A percentile compares a stretch with the other conserved stretches of the same genome.
These are phyloP conservation scores for Leonotis leonurus DNA, from an alignment of 257 asterid genomes.

Conservation along the genomic window DNA sequence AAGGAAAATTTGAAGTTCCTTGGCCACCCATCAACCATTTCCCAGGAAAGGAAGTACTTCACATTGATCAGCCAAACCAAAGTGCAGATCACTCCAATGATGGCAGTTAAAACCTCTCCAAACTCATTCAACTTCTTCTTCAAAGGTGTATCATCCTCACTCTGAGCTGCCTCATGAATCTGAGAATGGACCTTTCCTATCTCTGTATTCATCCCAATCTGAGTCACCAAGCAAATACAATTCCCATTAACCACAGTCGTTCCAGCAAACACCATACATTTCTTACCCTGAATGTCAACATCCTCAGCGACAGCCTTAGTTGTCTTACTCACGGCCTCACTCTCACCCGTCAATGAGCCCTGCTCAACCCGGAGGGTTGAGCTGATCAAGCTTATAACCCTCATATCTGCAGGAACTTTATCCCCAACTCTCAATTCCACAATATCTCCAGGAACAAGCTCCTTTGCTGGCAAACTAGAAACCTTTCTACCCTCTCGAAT, in stretches of 20 bases:
- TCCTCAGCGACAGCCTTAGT: constrained; percentile 74
- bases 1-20: constrained; percentile 85
- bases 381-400: constrained; percentile 82
- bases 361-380: constrained; percentile 89
- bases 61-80: constrained; percentile 94
- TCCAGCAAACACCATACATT: constrained; percentile 96
- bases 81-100: constrained; percentile 76
- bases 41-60: constrained; percentile 96
- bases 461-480: constrained; percentile 70
- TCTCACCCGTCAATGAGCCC: constrained; percentile 97
- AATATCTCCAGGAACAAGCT: constrained; percentile 96
- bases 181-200: constrained; percentile 89
- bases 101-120: constrained; percentile 84
- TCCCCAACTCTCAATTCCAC: constrained; percentile 97
- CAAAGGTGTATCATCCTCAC: constrained; percentile 93
- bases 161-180: constrained; percentile 88
- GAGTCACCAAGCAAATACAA: constrained; percentile 78
- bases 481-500: constrained; percentile 67
- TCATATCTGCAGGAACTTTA: constrained; percentile 96
- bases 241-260: constrained; percentile 95
- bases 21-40: constrained; percentile 91
- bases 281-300: constrained; percentile 95
- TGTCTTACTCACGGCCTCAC: constrained; percentile 92
- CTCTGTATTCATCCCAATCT: constrained; percentile 91
- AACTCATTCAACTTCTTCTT: constrained; percentile 97